These are phyloP conservation scores for Albugo laibachii DNA, from an alignment of 352 stramenopile species.

Conservation along the genomic window DNA sequence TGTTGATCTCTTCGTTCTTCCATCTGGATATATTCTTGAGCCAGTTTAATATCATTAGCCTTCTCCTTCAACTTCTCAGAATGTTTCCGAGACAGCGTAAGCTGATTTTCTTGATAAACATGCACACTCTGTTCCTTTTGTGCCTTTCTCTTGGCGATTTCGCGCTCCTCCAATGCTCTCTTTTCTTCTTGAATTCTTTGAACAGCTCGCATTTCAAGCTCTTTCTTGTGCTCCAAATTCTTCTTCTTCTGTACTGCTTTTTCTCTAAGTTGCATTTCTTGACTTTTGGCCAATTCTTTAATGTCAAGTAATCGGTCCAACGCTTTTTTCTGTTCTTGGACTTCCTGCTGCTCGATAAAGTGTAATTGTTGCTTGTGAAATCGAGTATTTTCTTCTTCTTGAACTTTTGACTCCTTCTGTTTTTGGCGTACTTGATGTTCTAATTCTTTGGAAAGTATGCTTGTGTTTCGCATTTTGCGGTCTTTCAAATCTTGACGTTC, in stretches of 20 bases:
- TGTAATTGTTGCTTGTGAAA: constrained; percentile 32
- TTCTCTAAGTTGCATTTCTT: constrained; percentile 34
- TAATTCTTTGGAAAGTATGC: constrained; percentile 20
- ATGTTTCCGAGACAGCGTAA: constrained; percentile 35
- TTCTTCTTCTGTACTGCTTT: constrained; percentile 36
- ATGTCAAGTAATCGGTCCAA: constrained; percentile 22
- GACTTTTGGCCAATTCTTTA: constrained; percentile 40
- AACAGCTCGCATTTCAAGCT: constrained; percentile 25
- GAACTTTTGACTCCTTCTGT: constrained; percentile 15
- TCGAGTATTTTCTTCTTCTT: constrained; percentile 21
- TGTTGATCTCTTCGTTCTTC: constrained; percentile 45
- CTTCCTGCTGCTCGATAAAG: constrained; percentile 19
- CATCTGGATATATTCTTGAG: constrained; percentile 48
- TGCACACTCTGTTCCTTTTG: constrained; percentile 40
- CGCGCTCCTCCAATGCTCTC: constrained; percentile 25
- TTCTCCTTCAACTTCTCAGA: constrained; percentile 25
- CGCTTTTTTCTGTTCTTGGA: constrained; percentile 37
- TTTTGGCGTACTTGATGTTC: constrained; percentile 24
- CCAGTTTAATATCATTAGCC: constrained; percentile 40
- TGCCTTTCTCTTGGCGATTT: constrained; percentile 22
- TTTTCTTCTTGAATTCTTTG: constrained; percentile 29
- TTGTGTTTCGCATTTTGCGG: constrained; percentile 11
- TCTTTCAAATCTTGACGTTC: constrained; percentile 26
- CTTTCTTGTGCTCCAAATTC: constrained; percentile 25
- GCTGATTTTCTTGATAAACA: constrained; percentile 42